A percentile compares a stretch with the other conserved stretches of the same genome.
These are phyloP conservation scores for Mrakiaceae sp. DNA, from an alignment of 1,284 basidiomycete genomes.

Conservation along the genomic window DNA sequence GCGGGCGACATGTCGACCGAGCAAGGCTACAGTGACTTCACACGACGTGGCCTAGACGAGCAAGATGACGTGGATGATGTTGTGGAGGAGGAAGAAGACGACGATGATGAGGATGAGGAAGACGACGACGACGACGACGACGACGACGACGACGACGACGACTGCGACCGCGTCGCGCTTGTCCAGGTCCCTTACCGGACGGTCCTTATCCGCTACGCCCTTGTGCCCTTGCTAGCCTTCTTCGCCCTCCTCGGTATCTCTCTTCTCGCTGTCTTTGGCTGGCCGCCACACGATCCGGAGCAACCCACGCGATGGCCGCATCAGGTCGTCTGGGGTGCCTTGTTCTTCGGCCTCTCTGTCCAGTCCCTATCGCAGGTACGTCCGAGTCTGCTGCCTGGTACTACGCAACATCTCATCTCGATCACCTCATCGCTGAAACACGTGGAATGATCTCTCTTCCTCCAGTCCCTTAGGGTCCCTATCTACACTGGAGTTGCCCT, in stretches of 20 bases:
- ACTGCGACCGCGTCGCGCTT: background rate
- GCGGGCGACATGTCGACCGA: too few species aligned
- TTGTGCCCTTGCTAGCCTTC: slow-evolving; percentile 13
- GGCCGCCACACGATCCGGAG: background rate
- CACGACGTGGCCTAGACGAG: background rate
- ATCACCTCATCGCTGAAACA: background rate
- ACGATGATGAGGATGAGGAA: background rate
- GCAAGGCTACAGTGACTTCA: too few species aligned
- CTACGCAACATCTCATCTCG: background rate
- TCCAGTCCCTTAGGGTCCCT: slow-evolving; percentile 10
- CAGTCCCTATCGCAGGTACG: slow-evolving; percentile 15
- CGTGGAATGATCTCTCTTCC: background rate
- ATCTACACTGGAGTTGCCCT: slow-evolving; percentile 4
- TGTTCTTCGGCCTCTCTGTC: slow-evolving; percentile 7
- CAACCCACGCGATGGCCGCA: slow-evolving; percentile 2
- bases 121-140: background rate
- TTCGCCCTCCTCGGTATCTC: background rate
- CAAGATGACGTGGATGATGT: background rate
- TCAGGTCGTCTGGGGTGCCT: background rate
- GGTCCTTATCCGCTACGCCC: slow-evolving; percentile 3
- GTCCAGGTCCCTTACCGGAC: slow-evolving; percentile 10
- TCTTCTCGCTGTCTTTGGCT: background rate
- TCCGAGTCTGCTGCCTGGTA: background rate
- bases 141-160: background rate
- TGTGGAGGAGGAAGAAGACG: background rate